Percentiles rank a stretch among this genome's conserved stretches.
These are phyloP conservation scores for Parastagonospora avenae DNA, from an alignment of 2,329 filamentous ascomycete genomes.

Conservation along the genomic window DNA sequence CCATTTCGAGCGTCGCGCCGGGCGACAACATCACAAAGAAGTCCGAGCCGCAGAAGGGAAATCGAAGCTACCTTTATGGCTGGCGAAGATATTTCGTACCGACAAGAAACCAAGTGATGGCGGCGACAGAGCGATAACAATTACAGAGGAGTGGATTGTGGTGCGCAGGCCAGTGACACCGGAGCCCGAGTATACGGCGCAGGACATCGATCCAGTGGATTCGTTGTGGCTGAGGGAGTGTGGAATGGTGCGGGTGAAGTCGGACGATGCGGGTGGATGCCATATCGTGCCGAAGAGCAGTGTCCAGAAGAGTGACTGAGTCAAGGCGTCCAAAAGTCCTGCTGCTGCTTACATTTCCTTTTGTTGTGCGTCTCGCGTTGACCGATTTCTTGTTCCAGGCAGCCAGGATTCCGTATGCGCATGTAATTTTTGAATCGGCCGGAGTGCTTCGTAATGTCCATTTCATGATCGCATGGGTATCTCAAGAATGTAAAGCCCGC, in stretches of 20 bases:
- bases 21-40: neutral
- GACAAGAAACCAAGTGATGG: neutral
- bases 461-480: too few species aligned
- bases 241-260: constrained; percentile 19
- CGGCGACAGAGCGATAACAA: neutral
- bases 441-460: too few species aligned
- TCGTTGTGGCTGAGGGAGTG: constrained; percentile 18
- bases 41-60: constrained; percentile 1
- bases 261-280: constrained; percentile 10
- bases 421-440: too few species aligned
- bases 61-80: neutral
- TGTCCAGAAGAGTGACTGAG: constrained; percentile 5
- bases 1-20: neutral
- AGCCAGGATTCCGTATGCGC: too few species aligned
- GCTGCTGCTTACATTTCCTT: neutral
- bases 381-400: too few species aligned
- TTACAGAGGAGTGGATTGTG: neutral
- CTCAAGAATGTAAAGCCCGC: too few species aligned
- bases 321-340: neutral
- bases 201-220: constrained; percentile 8
- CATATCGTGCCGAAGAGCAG: constrained; percentile 14
- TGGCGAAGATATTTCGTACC: neutral
- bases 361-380: too few species aligned
- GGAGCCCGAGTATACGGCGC: constrained; percentile 2
- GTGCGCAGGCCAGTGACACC: constrained; percentile 1